A percentile compares a stretch with the other conserved stretches of the same genome.
These are phyloP conservation scores for Aspergillus felis DNA, from an alignment of 2,329 filamentous ascomycete species.

Conservation along the genomic window DNA sequence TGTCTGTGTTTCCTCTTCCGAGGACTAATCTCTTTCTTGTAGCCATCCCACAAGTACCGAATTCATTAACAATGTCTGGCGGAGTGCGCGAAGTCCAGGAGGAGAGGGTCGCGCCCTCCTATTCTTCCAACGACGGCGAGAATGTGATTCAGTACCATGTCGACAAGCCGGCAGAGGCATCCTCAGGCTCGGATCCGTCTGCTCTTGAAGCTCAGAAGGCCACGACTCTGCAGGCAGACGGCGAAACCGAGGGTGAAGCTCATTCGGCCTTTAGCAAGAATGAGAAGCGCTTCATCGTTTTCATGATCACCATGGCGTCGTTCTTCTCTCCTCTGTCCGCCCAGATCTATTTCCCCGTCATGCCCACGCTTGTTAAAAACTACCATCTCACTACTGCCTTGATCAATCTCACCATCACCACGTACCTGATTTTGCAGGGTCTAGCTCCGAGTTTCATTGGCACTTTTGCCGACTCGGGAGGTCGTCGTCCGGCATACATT, in stretches of 20 bases:
- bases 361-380: constrained; percentile 40
- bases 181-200: background rate
- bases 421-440: constrained; percentile 45
- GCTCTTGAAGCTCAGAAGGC: constrained; percentile 2
- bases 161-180: background rate
- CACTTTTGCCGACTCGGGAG: constrained; percentile 37
- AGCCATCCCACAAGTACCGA: background rate
- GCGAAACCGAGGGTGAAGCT: background rate
- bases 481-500: constrained; percentile 39
- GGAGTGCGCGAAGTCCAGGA: background rate
- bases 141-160: background rate
- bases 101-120: background rate
- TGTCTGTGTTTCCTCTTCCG: background rate
- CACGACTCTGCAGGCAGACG: background rate
- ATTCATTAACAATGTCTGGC: background rate
- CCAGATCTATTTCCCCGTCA: constrained; percentile 46
- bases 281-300: constrained; percentile 35
- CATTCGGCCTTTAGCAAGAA: constrained; percentile 29
- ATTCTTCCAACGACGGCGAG: background rate
- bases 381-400: constrained; percentile 36
- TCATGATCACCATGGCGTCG: constrained; percentile 37
- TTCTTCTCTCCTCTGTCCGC: constrained; percentile 42
- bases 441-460: constrained; percentile 43
- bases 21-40: background rate
- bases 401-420: constrained; percentile 45